phyloP scores from a whole-genome alignment of 352 stramenopile species.

The Phytophthora pinifolia region DNA sequence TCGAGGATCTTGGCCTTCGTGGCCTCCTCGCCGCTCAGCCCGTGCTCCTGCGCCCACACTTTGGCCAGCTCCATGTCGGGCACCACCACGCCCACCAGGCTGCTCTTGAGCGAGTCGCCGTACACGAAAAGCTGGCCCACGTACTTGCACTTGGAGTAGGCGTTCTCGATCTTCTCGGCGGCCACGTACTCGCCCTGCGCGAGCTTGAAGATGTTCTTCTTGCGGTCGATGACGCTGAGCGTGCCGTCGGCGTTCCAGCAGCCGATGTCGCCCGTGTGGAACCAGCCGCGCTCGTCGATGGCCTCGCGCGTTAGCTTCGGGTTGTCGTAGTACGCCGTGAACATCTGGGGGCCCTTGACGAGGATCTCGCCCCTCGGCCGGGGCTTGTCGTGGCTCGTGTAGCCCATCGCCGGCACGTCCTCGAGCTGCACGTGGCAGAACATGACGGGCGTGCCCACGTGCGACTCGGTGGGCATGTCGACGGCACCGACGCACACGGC shows the following conservation, averaged over 20 bases:
- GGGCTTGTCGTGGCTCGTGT: slow-evolving; percentile 71
- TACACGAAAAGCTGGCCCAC: slow-evolving; percentile 94
- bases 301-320: slow-evolving; percentile 86
- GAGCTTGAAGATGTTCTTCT: slow-evolving; percentile 93
- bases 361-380: slow-evolving; percentile 50
- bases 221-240: slow-evolving; percentile 84
- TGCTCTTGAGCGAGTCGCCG: slow-evolving; percentile 93
- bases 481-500: slow-evolving; percentile 67
- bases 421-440: slow-evolving; percentile 89
- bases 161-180: slow-evolving; percentile 95
- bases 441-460: slow-evolving; percentile 88
- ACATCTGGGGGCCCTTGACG: slow-evolving; percentile 71
- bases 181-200: slow-evolving; percentile 94
- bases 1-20: slow-evolving; percentile 32
- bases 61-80: slow-evolving; percentile 45
- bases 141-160: slow-evolving; percentile 87
- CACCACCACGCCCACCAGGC: slow-evolving; percentile 92
- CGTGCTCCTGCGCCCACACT: slow-evolving; percentile 36
- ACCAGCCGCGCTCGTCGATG: slow-evolving; percentile 91
- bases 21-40: slow-evolving; percentile 17
- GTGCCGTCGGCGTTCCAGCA: slow-evolving; percentile 90
- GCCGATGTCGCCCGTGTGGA: slow-evolving; percentile 95
- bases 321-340: slow-evolving; percentile 93
- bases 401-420: slow-evolving; percentile 96
- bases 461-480: slow-evolving; percentile 58